phyloP scores from a whole-genome alignment of 129 eudicot genomes.

The Chrysanthemum seticuspe region DNA sequence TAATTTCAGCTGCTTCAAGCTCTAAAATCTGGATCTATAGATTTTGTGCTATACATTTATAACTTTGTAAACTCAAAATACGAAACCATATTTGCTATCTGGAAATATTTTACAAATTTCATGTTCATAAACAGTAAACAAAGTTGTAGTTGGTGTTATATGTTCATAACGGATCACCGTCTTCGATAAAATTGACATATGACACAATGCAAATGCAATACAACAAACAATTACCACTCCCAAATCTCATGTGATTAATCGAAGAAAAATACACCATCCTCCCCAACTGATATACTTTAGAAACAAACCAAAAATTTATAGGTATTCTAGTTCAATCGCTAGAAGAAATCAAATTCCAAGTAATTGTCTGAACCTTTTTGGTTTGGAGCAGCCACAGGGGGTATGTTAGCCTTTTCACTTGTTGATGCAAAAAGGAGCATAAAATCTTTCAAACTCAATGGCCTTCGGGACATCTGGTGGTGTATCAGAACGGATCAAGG shows the following conservation, averaged over 20 bases:
- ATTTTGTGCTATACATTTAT: slow-evolving; percentile 7
- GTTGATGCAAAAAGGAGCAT: slow-evolving; percentile 25
- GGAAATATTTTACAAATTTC: no score
- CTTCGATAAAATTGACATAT: neutral
- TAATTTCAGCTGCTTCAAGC: slow-evolving; percentile 54
- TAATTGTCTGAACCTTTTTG: slow-evolving; percentile 42
- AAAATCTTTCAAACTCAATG: slow-evolving; percentile 33
- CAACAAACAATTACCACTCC: slow-evolving; percentile 30
- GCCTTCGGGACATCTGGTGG: slow-evolving; percentile 54
- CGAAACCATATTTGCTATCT: neutral
- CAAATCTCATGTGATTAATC: slow-evolving; percentile 20
- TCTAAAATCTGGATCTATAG: slow-evolving; percentile 18
- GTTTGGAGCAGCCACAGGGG: slow-evolving; percentile 29
- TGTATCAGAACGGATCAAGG: slow-evolving; percentile 50
- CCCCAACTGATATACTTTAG: slow-evolving; percentile 12
- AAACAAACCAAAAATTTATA: slow-evolving; percentile 21
- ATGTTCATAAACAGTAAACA: neutral
- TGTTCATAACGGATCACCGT: neutral
- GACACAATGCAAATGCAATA: neutral
- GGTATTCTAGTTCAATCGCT: slow-evolving; percentile 41
- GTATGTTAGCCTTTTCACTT: slow-evolving; percentile 34
- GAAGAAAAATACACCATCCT: slow-evolving; percentile 27
- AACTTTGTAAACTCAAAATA: slow-evolving; percentile 14
- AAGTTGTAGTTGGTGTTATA: no score
- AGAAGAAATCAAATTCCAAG: slow-evolving; percentile 70